Evolutionary conservation across 257 asterid species (phyloP).

Genomic region (Solanum piurae): DNA sequence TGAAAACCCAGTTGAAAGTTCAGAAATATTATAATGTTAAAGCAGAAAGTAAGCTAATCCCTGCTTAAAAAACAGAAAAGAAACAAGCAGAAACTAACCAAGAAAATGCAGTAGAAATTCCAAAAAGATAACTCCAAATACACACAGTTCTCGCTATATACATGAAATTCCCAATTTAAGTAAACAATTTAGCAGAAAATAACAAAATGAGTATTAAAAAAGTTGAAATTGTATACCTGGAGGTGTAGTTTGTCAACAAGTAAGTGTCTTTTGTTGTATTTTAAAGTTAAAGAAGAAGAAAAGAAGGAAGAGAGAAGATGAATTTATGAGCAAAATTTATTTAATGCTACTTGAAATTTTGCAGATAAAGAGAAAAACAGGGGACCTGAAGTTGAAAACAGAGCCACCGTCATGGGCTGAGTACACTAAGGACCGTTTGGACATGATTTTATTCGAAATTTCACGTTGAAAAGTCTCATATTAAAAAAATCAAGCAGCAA

Average conservation of each 20-base stretch:
- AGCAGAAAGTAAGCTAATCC: neutral
- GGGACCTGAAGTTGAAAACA: neutral
- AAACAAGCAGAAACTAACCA: slow-evolving; percentile 5
- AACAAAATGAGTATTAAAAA: neutral
- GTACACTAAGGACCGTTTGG: neutral
- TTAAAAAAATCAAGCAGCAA: too few species aligned
- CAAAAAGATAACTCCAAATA: slow-evolving; percentile 38
- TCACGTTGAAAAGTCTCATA: too few species aligned
- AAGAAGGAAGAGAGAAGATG: neutral
- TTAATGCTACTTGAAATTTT: neutral
- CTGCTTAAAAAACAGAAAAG: neutral
- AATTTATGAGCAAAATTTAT: neutral
- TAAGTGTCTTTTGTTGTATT: slow-evolving; percentile 11
- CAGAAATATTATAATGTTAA: neutral
- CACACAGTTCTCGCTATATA: slow-evolving; percentile 4
- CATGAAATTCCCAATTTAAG: neutral
- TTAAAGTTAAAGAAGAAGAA: neutral
- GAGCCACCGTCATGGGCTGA: neutral
- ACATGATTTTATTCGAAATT: neutral
- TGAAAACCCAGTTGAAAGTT: neutral
- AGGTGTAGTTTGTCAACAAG: slow-evolving; percentile 19
- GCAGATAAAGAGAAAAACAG: neutral
- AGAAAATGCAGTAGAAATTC: neutral
- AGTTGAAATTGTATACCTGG: slow-evolving; percentile 6
- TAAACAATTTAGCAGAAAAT: neutral